Percentiles rank a stretch among this genome's conserved stretches.
Evolutionary conservation across 2,329 filamentous ascomycete genomes (phyloP).

Genomic region (Sphaerulina vaccinii): DNA sequence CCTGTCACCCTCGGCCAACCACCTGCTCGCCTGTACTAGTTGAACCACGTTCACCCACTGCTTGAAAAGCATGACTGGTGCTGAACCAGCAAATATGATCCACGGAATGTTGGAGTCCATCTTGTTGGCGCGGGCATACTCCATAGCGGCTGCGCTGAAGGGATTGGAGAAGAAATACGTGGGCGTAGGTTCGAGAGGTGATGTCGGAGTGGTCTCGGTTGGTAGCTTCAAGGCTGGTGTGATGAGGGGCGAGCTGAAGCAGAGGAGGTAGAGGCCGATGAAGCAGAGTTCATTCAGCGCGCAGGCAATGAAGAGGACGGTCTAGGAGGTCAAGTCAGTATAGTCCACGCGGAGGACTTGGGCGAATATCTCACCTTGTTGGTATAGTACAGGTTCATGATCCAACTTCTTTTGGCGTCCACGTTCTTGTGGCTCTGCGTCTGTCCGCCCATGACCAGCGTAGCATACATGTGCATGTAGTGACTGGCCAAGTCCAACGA

Average conservation of each 20-base stretch:
- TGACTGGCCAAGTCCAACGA: slow-evolving; percentile 91
- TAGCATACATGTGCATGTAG: slow-evolving; percentile 99
- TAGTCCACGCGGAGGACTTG: background rate
- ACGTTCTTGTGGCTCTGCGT: slow-evolving; percentile 89
- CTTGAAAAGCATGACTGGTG: slow-evolving; percentile 86
- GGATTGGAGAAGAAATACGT: slow-evolving; percentile 77
- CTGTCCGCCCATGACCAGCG: slow-evolving; percentile 78
- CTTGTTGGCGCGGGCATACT: slow-evolving; percentile 89
- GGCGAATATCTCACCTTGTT: slow-evolving; percentile 76
- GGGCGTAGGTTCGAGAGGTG: slow-evolving; percentile 48
- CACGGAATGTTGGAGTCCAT: slow-evolving; percentile 62
- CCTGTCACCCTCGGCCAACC: slow-evolving; percentile 85
- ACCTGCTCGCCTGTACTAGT: slow-evolving; percentile 86
- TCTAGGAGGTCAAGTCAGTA: slow-evolving; percentile 51
- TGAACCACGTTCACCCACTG: slow-evolving; percentile 93
- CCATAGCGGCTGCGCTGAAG: slow-evolving; percentile 87
- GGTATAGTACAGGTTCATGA: slow-evolving; percentile 94
- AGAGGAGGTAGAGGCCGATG: slow-evolving; percentile 95
- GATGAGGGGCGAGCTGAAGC: slow-evolving; percentile 87
- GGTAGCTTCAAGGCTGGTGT: slow-evolving; percentile 69
- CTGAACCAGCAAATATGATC: slow-evolving; percentile 77
- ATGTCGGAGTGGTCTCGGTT: slow-evolving; percentile 54
- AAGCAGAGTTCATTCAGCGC: slow-evolving; percentile 94
- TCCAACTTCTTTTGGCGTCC: slow-evolving; percentile 79
- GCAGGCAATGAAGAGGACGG: slow-evolving; percentile 87